Evolutionary conservation across 2,329 filamentous ascomycete genomes (phyloP).

Genomic region (Ophiostoma sp.): DNA sequence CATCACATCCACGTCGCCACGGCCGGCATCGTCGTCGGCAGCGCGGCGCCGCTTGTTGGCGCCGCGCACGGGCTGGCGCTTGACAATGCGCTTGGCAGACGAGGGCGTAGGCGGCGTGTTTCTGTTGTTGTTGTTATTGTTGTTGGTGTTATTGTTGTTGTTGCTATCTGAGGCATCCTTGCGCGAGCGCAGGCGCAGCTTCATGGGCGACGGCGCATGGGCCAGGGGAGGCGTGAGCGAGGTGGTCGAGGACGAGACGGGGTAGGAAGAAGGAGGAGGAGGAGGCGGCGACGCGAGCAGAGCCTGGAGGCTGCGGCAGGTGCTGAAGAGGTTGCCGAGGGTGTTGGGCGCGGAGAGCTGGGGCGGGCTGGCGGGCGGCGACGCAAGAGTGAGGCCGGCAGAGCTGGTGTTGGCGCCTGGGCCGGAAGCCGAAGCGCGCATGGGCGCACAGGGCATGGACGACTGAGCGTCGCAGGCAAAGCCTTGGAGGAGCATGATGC

Average conservation of each 20-base stretch:
- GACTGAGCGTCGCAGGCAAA: slow-evolving; percentile 25
- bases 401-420: slow-evolving; percentile 6
- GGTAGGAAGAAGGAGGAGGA: background rate
- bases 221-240: slow-evolving; percentile 49
- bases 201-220: slow-evolving; percentile 47
- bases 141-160: slow-evolving; percentile 25
- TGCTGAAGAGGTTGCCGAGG: slow-evolving; percentile 52
- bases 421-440: background rate
- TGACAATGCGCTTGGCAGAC: slow-evolving; percentile 43
- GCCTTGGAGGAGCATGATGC: slow-evolving; percentile 23
- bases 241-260: slow-evolving; percentile 41
- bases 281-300: slow-evolving; percentile 42
- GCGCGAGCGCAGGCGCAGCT: slow-evolving; percentile 50
- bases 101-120: background rate
- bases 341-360: slow-evolving; percentile 41
- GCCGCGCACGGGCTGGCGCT: slow-evolving; percentile 44
- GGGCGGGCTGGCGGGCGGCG: slow-evolving; percentile 54
- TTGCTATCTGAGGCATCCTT: slow-evolving; percentile 21
- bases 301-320: slow-evolving; percentile 57
- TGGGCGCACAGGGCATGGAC: slow-evolving; percentile 13
- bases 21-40: slow-evolving; percentile 39
- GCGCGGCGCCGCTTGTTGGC: slow-evolving; percentile 50
- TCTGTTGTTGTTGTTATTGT: background rate
- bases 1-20: slow-evolving; percentile 28
- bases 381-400: slow-evolving; percentile 42